Conservation (phyloP, 306 rosid species). For the Vigna trinervia region DNA sequence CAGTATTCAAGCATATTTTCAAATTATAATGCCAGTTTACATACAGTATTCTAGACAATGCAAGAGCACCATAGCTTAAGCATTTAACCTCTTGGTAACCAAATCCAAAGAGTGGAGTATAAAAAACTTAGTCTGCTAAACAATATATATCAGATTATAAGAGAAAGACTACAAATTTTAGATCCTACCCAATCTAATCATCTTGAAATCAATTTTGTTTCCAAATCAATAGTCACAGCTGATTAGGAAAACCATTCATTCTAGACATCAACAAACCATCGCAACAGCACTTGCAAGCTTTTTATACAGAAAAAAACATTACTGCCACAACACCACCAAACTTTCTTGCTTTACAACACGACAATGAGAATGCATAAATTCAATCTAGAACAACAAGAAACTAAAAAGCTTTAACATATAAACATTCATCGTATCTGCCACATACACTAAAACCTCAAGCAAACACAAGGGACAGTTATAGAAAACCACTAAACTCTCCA, state of each 20-base stretch:
- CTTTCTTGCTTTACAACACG: background rate
- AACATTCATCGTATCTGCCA: background rate
- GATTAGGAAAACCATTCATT: slow-evolving; percentile 33
- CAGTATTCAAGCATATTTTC: slow-evolving; percentile 8
- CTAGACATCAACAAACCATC: background rate
- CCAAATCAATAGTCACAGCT: slow-evolving; percentile 11
- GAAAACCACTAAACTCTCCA: slow-evolving; percentile 21
- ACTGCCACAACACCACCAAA: background rate
- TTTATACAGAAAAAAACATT: slow-evolving; percentile 2
- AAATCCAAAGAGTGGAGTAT: too few relatives aligned
- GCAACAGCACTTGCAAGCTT: background rate
- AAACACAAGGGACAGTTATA: background rate
- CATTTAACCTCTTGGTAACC: background rate
- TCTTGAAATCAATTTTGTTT: slow-evolving; percentile 10
- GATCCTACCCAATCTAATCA: slow-evolving; percentile 27
- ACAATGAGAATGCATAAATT: background rate
- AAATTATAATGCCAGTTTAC: background rate
- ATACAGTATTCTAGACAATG: background rate
- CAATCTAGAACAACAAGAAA: slow-evolving; percentile 4
- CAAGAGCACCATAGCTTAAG: background rate
- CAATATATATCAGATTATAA: too few relatives aligned
- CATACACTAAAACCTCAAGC: background rate
- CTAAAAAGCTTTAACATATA: background rate
- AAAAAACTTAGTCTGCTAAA: too few relatives aligned
- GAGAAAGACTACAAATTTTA: background rate